phyloP scores from a whole-genome alignment of 192 early-diverging fungal genomes.

The Coemansia sp. region DNA sequence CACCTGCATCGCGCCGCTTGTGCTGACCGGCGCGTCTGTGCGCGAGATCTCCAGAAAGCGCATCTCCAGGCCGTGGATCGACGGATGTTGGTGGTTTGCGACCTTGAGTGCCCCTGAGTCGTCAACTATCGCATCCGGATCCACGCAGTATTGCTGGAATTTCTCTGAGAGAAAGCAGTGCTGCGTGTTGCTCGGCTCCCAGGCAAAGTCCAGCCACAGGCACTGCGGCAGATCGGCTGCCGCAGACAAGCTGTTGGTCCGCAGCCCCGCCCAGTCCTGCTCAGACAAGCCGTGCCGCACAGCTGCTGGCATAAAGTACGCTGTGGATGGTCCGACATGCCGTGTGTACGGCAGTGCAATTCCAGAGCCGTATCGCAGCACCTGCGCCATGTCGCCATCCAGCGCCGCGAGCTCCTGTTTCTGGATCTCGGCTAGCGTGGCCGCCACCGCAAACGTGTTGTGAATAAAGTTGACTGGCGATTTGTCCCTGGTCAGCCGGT shows the following conservation, averaged over 20 bases:
- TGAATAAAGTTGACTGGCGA: constrained; percentile 41
- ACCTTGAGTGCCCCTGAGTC: constrained; percentile 23
- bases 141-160: constrained; percentile 23
- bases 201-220: constrained; percentile 35
- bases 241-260: constrained; percentile 1
- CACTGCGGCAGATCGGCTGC: constrained; percentile 15
- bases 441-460: constrained; percentile 36
- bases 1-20: not conserved
- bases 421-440: constrained; percentile 42
- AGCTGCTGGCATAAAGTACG: constrained; percentile 30
- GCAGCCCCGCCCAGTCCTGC: constrained; percentile 14
- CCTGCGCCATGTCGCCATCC: constrained; percentile 17
- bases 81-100: constrained; percentile 18
- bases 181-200: constrained; percentile 30
- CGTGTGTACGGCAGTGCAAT: constrained; percentile 35
- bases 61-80: constrained; percentile 31
- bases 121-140: constrained; percentile 14
- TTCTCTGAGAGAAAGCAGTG: constrained; percentile 32
- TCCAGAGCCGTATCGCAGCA: constrained; percentile 31
- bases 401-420: constrained; percentile 30
- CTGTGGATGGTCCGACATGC: constrained; percentile 38
- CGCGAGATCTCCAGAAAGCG: constrained; percentile 23
- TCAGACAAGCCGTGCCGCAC: constrained; percentile 11
- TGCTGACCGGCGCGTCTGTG: not conserved
- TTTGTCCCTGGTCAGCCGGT: constrained; percentile 25